Conservation (phyloP, 306 rosid species). For the Dicorynia guianensis region DNA sequence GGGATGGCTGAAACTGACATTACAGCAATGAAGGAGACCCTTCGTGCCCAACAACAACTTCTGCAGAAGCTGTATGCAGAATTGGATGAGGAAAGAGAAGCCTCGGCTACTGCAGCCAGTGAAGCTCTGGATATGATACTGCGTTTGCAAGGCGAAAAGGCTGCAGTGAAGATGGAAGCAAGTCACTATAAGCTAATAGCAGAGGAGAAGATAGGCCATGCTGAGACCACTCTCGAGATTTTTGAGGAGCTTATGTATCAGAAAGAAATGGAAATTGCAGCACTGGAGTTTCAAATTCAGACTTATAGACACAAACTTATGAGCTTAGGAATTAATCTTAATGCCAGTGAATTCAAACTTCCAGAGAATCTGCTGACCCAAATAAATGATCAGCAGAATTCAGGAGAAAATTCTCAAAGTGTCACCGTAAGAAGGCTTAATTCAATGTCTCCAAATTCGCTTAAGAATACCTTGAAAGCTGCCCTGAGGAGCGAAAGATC, state of each 20-base stretch:
- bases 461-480: conserved; percentile 50
- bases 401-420: conserved; percentile 45
- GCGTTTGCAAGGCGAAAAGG: conserved; percentile 94
- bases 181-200: conserved; percentile 88
- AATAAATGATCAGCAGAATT: conserved; percentile 46
- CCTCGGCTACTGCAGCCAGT: conserved; percentile 83
- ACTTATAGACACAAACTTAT: conserved; percentile 75
- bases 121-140: conserved; percentile 94
- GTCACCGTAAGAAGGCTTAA: conserved; percentile 59
- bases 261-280: conserved; percentile 86
- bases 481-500: conserved; percentile 56
- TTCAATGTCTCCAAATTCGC: conserved; percentile 71
- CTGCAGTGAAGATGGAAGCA: conserved; percentile 93
- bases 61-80: conserved; percentile 77
- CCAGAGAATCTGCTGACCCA: conserved; percentile 55
- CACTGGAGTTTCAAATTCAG: conserved; percentile 77
- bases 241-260: conserved; percentile 78
- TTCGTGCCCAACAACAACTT: conserved; percentile 77
- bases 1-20: conserved; percentile 66
- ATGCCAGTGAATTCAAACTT: conserved; percentile 53
- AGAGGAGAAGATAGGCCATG: conserved; percentile 87
- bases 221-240: conserved; percentile 73
- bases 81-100: conserved; percentile 91
- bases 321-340: conserved; percentile 67
- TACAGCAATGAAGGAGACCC: conserved; percentile 69